phyloP scores from a whole-genome alignment of 768 basidiomycete genomes.

The Mrakia hoshinonis region DNA sequence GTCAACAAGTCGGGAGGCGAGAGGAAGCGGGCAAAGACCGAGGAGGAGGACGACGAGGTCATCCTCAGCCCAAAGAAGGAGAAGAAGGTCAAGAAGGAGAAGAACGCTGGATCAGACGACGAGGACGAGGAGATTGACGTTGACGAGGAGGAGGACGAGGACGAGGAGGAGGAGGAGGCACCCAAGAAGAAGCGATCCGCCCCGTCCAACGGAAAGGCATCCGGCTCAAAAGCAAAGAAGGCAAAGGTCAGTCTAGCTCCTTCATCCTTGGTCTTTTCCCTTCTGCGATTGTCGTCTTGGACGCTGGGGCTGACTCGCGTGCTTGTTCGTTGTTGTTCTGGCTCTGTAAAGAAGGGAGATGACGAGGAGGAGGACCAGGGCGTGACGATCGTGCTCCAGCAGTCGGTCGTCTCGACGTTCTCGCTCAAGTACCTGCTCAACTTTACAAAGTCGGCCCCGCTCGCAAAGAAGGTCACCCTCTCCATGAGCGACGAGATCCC shows the following conservation, averaged over 20 bases:
- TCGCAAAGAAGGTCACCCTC: conserved; percentile 64
- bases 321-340: background rate
- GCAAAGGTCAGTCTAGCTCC: conserved; percentile 25
- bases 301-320: background rate
- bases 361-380: conserved; percentile 48
- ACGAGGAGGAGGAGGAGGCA: conserved; percentile 40
- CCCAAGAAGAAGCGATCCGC: conserved; percentile 25
- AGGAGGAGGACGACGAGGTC: conserved; percentile 45
- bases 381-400: conserved; percentile 79
- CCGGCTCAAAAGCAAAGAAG: conserved; percentile 21
- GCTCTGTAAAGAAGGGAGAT: conserved; percentile 51
- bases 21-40: conserved; percentile 20
- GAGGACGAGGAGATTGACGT: conserved; percentile 42
- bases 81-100: conserved; percentile 39
- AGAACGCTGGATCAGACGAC: conserved; percentile 36
- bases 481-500: conserved; percentile 91
- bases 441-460: conserved; percentile 78
- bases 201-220: conserved; percentile 5
- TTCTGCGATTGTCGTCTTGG: background rate
- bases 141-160: conserved; percentile 31
- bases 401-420: conserved; percentile 85
- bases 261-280: too few species aligned
- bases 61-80: conserved; percentile 42
- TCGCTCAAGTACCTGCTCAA: conserved; percentile 94
- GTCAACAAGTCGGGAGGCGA: conserved; percentile 45